A percentile compares a stretch with the other conserved stretches of the same genome.
Conservation (phyloP, 1,284 basidiomycete species). For the Flammula alnicola region DNA sequence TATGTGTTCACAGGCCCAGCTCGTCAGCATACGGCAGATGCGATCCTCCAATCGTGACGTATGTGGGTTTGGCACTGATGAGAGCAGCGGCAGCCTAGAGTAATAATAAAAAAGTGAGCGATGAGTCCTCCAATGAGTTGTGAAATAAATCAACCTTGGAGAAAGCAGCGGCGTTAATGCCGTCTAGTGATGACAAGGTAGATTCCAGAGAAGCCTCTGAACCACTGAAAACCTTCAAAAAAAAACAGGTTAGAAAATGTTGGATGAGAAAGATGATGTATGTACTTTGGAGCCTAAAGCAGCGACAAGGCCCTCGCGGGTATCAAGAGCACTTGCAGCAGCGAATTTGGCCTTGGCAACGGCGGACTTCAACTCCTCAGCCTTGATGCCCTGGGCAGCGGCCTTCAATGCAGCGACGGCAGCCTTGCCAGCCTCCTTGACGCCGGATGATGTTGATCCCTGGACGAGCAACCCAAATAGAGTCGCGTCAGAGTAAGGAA, state of each 20-base stretch:
- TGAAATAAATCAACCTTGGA: conserved; percentile 55
- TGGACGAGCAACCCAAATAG: conserved; percentile 84
- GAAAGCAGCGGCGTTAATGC: conserved; percentile 61
- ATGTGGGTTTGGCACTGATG: conserved; percentile 79
- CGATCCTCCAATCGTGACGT: conserved; percentile 83
- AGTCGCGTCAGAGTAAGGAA: conserved; percentile 89
- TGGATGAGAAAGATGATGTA: conserved; percentile 8
- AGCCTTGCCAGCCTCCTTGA: conserved; percentile 68
- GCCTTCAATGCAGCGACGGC: conserved; percentile 74
- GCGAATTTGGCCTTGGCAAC: conserved; percentile 87
- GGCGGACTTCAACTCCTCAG: conserved; percentile 80
- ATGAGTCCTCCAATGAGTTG: background rate
- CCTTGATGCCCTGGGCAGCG: conserved; percentile 52
- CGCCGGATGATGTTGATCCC: conserved; percentile 58
- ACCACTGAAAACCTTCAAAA: conserved; percentile 60
- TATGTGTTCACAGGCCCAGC: conserved; percentile 67
- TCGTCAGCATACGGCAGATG: conserved; percentile 86
- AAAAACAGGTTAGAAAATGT: conserved; percentile 14
- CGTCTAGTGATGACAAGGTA: conserved; percentile 63
- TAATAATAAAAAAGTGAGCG: conserved; percentile 9
- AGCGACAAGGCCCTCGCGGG: conserved; percentile 69
- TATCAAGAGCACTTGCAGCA: conserved; percentile 73
- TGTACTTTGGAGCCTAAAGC: conserved; percentile 68
- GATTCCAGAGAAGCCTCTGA: conserved; percentile 55
- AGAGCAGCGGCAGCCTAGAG: conserved; percentile 60